Conservation (phyloP, 2,329 filamentous ascomycete species). For the Cordyceps tenuipes region DNA sequence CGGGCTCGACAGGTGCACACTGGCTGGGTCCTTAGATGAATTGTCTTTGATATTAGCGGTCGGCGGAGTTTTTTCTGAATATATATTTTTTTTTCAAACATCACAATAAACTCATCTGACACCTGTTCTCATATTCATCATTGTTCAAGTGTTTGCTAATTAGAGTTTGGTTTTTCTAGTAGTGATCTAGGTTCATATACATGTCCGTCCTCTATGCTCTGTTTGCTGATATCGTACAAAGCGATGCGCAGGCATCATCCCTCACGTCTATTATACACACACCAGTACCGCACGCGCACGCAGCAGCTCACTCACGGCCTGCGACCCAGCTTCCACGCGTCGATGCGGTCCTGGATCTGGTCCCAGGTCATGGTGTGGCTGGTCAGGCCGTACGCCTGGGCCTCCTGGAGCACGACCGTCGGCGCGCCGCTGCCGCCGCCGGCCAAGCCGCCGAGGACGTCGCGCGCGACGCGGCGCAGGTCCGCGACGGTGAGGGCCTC, state of each 20-base stretch:
- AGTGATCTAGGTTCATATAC: constrained; percentile 1
- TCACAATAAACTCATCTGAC: neutral
- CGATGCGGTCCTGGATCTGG: constrained; percentile 81
- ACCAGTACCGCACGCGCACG: constrained; percentile 1
- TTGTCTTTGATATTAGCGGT: neutral
- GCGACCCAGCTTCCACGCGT: constrained; percentile 72
- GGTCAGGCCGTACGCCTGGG: constrained; percentile 62
- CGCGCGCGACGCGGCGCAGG: constrained; percentile 68
- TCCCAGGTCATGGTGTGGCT: constrained; percentile 70
- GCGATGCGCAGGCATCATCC: neutral
- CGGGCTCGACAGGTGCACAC: neutral
- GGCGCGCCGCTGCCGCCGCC: constrained; percentile 79
- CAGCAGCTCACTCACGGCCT: constrained; percentile 20
- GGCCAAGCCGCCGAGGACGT: constrained; percentile 70
- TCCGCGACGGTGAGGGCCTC: constrained; percentile 73
- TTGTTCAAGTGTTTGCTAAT: neutral
- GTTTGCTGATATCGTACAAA: neutral
- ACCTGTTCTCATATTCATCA: neutral
- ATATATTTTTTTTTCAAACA: neutral
- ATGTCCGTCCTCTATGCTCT: neutral
- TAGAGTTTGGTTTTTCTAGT: constrained; percentile 5
- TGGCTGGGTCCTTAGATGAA: neutral
- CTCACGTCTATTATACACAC: constrained; percentile 1
- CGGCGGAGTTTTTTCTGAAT: neutral
- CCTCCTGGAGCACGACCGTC: constrained; percentile 91